Conservation (phyloP, 106 monocot genomes). For the Apostasia shenzhenica region DNA sequence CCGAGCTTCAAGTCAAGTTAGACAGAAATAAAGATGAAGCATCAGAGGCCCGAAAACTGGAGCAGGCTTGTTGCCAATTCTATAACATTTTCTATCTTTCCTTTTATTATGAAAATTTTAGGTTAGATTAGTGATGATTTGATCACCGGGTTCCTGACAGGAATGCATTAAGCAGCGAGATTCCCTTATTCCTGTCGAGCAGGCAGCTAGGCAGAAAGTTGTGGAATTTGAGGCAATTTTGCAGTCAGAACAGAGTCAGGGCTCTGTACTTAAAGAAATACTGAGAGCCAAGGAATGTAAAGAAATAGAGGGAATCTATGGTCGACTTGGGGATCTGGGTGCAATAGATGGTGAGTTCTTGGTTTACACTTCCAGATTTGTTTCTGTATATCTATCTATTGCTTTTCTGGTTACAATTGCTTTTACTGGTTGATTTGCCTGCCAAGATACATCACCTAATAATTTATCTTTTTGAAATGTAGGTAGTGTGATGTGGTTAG, state of each 20-base stretch:
- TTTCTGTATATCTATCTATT: neutral
- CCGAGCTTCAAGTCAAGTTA: slow-evolving; percentile 44
- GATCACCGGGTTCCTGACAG: slow-evolving; percentile 17
- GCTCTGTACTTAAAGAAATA: slow-evolving; percentile 82
- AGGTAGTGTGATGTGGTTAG: too few species aligned
- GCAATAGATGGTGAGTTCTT: slow-evolving; percentile 77
- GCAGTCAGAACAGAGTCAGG: slow-evolving; percentile 86
- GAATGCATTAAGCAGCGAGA: slow-evolving; percentile 75
- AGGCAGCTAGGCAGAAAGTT: slow-evolving; percentile 88
- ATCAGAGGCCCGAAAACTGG: slow-evolving; percentile 50
- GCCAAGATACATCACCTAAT: neutral
- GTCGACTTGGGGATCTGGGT: slow-evolving; percentile 94
- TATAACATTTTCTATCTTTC: neutral
- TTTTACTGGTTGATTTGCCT: neutral
- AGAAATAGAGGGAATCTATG: slow-evolving; percentile 92
- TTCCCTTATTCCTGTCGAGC: slow-evolving; percentile 77
- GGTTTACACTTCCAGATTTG: neutral
- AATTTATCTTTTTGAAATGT: too few species aligned
- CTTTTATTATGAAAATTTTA: neutral
- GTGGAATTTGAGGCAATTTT: slow-evolving; percentile 55
- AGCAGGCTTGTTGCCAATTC: slow-evolving; percentile 41
- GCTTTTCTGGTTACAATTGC: neutral
- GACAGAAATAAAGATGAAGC: slow-evolving; percentile 48
- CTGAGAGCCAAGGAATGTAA: slow-evolving; percentile 76
- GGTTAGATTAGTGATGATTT: neutral